Base-by-base conservation (phyloP, 345 rosid genomes). In the Murraya koenigii region DNA sequence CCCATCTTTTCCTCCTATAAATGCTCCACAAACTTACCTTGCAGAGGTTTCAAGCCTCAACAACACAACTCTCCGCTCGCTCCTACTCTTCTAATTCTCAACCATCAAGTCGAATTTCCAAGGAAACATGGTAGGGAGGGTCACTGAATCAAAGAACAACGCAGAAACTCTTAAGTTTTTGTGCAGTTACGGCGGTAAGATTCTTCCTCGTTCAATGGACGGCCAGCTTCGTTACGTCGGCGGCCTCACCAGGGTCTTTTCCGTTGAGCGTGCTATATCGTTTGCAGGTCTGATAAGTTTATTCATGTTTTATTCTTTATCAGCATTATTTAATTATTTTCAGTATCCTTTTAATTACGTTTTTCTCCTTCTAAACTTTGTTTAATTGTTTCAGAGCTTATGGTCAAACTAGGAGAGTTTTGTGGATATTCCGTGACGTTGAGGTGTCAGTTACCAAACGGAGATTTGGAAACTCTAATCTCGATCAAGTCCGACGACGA, bases 161-260 rank as follows among this genome's bases (percentile, higher is more conserved):
- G 0, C 73, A 0, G 69, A 55, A 10, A 58, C 72, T 60, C 74
- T 92, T 47, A 96, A 96, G 86, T 92, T 93, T 73, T 88, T 96
- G 15, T 93, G 97, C 81, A 96, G 97, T 78, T 96, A 96, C 47
- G 89, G 89, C 59, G 98, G 99, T 8, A 89, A 64, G 84, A 92
- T 96, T 55, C 68, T 77, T 14, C 98, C 88, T 38, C 98, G 99
- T 66, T 82, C 86, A 26, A 58, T 79, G 4, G 97, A 93, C 83
- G 95, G 97, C 33, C 78, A 85, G 76, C 95, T 93, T 44, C 96
- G 98, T 65, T 96, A 96, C 85, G 89, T 84, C 39, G 97, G 98
- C 47, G 97, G 99, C 30, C 77, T 81, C 72, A 96, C 95, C 79
- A 79, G 99, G 77, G 89, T 96, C 56, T 90, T 96, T n/a, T 71